A percentile compares a stretch with the other conserved stretches of the same genome.
Conservation (phyloP, 2,329 filamentous ascomycete genomes). For the Penicillium italicum region DNA sequence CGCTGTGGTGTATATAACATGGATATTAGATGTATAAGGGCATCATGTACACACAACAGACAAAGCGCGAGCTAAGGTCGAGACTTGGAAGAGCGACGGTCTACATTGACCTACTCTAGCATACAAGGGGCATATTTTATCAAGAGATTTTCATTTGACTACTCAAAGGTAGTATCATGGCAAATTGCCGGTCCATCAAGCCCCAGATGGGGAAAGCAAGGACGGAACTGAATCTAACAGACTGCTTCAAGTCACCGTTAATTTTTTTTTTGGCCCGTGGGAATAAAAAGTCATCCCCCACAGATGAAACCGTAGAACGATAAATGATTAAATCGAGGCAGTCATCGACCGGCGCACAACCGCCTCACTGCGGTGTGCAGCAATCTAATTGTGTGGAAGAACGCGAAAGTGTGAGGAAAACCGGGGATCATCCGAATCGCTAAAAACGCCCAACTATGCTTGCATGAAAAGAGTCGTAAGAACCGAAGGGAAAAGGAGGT, state of each 20-base stretch:
- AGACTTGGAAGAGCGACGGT: neutral
- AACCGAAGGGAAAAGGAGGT: constrained; percentile 12
- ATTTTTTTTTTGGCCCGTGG: constrained; percentile 25
- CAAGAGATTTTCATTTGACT: constrained; percentile 12
- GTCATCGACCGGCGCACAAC: constrained; percentile 43
- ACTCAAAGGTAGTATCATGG: constrained; percentile 16
- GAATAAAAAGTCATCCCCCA: constrained; percentile 2
- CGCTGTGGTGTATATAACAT: neutral
- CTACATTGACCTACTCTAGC: neutral
- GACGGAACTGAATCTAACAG: constrained; percentile 14
- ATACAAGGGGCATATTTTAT: neutral
- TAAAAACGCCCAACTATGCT: constrained; percentile 46
- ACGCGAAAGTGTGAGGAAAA: constrained; percentile 23
- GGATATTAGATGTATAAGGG: neutral
- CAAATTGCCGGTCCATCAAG: constrained; percentile 14
- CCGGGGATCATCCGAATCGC: constrained; percentile 36
- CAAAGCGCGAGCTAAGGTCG: neutral
- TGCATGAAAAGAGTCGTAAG: constrained; percentile 39
- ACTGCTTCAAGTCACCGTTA: constrained; percentile 9
- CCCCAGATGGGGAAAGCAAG: constrained; percentile 7
- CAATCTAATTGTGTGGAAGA: constrained; percentile 40
- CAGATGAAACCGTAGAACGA: constrained; percentile 20
- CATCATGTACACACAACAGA: neutral
- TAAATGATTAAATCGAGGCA: constrained; percentile 38
- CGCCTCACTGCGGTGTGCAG: constrained; percentile 41